Percentiles rank a stretch among this genome's conserved stretches.
Conservation (phyloP, 306 rosid species). For the Mucuna pruriens region DNA sequence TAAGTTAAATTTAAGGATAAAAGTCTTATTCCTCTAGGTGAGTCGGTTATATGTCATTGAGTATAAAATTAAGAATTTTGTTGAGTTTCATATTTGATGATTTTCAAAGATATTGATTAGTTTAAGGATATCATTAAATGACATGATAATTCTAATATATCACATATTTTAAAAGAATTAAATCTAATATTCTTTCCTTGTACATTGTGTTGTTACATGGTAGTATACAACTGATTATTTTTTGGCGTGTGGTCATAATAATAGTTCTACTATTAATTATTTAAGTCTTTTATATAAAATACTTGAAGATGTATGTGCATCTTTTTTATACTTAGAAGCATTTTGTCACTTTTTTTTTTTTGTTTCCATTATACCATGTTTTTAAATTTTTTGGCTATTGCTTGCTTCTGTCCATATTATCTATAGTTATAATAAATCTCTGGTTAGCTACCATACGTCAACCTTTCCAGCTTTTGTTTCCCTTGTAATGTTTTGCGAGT, state of each 20-base stretch:
- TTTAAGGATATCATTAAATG: background rate
- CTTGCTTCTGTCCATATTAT: background rate
- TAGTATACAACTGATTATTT: background rate
- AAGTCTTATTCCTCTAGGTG: background rate
- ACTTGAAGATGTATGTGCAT: background rate
- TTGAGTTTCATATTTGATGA: conserved; percentile 6
- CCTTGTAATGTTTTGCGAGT: background rate
- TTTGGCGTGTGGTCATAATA: background rate
- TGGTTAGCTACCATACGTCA: background rate
- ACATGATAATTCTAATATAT: background rate
- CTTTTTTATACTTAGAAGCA: background rate
- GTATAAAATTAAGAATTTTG: background rate
- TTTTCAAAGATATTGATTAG: background rate
- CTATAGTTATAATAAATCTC: background rate
- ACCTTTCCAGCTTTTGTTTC: background rate
- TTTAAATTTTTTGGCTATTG: background rate
- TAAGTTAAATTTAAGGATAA: background rate
- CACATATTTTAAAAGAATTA: too few relatives aligned
- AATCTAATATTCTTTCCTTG: background rate
- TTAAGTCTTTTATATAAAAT: background rate
- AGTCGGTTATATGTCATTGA: background rate
- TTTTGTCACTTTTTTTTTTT: background rate
- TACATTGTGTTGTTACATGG: background rate
- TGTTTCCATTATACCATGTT: background rate
- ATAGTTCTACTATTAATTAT: background rate